These are phyloP conservation scores for Funneliformis mosseae DNA, from an alignment of 192 early-diverging fungal genomes.

Conservation along the genomic window DNA sequence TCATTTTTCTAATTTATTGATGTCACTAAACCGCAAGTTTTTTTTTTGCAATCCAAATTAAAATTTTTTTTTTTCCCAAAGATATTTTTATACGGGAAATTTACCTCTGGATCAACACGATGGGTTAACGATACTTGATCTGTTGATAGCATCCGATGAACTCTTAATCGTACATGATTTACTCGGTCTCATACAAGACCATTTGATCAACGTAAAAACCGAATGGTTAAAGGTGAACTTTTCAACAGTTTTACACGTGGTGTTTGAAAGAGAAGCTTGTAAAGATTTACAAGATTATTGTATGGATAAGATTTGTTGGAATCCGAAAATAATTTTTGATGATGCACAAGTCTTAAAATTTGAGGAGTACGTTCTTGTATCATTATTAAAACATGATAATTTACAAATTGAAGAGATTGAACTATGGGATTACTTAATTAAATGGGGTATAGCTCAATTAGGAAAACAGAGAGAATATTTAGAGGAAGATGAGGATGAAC, in stretches of 20 bases:
- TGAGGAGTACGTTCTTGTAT: not conserved
- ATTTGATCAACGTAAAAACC: slow-evolving; percentile 7
- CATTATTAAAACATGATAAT: slow-evolving; percentile 9
- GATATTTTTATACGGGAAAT: slow-evolving; percentile 14
- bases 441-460: slow-evolving; percentile 5
- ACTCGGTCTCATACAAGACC: slow-evolving; percentile 17
- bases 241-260: slow-evolving; percentile 9
- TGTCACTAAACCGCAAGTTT: not conserved
- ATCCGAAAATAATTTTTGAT: slow-evolving; percentile 6
- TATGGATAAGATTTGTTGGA: not conserved
- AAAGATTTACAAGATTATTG: slow-evolving; percentile 17
- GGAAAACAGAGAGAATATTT: not conserved
- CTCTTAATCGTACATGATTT: slow-evolving; percentile 16
- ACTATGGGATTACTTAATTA: slow-evolving; percentile 17
- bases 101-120: slow-evolving; percentile 3
- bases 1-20: slow-evolving; percentile 1
- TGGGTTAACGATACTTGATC: slow-evolving; percentile 13
- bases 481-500: too few relatives aligned
- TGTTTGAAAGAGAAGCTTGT: slow-evolving; percentile 10
- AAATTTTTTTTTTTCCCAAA: not conserved
- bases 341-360: not conserved
- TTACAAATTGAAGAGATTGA: slow-evolving; percentile 26
- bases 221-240: slow-evolving; percentile 24
- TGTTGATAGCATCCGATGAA: slow-evolving; percentile 23
- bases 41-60: not conserved